Evolutionary conservation across 2,329 filamentous ascomycete species (phyloP).

Genomic region (Aspergillus aculeatus): DNA sequence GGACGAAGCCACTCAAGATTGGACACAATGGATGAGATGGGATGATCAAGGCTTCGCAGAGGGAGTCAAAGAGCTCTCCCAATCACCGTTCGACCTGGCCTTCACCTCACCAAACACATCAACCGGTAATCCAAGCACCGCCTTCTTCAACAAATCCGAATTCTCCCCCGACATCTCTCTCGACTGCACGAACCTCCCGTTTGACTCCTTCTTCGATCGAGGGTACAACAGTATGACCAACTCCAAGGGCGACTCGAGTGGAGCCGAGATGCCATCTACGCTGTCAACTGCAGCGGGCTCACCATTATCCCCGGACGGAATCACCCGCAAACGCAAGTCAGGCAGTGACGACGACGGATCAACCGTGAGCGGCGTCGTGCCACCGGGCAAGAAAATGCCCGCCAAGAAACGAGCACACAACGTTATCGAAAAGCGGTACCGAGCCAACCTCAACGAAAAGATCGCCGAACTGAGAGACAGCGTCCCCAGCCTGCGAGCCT

Average conservation of each 20-base stretch:
- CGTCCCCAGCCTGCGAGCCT: constrained; percentile 83
- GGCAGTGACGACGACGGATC: constrained; percentile 53
- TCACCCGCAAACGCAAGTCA: constrained; percentile 67
- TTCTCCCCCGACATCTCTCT: constrained; percentile 35
- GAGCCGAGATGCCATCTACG: constrained; percentile 15
- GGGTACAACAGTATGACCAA: constrained; percentile 6
- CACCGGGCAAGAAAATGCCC: constrained; percentile 54
- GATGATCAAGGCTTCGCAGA: constrained; percentile 38
- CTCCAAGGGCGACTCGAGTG: constrained; percentile 4
- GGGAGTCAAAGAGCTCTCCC: constrained; percentile 25
- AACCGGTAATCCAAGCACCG: constrained; percentile 21
- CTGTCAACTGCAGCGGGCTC: constrained; percentile 24
- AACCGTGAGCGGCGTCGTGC: constrained; percentile 29
- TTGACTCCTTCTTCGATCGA: constrained; percentile 18
- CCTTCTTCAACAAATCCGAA: constrained; percentile 20
- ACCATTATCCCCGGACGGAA: constrained; percentile 24
- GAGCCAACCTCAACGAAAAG: constrained; percentile 95
- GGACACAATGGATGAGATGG: constrained; percentile 49
- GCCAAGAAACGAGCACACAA: constrained; percentile 94
- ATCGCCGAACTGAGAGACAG: constrained; percentile 89
- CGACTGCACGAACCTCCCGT: constrained; percentile 30
- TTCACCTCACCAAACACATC: constrained; percentile 29
- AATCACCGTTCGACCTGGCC: constrained; percentile 23
- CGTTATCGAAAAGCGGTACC: constrained; percentile 96
- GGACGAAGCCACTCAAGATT: constrained; percentile 39